Evolutionary conservation across 2,329 filamentous ascomycete species (phyloP).

Genomic region (Hymenoscyphus repandus): DNA sequence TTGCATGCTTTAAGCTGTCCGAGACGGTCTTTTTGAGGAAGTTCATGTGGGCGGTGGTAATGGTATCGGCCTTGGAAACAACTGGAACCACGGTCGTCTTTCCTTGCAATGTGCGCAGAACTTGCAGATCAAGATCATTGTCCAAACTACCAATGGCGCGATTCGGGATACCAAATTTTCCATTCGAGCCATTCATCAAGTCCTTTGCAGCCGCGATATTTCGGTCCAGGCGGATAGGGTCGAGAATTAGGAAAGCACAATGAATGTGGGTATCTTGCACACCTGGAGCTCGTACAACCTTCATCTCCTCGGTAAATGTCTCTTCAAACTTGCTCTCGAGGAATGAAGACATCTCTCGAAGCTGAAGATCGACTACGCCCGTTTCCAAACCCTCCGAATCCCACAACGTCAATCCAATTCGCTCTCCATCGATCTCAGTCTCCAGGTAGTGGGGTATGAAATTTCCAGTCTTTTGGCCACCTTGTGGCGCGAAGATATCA

Average conservation of each 20-base stretch:
- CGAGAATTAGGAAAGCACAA: slow-evolving; percentile 86
- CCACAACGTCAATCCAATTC: slow-evolving; percentile 90
- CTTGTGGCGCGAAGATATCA: slow-evolving; percentile 47
- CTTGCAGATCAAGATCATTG: slow-evolving; percentile 83
- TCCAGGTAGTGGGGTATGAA: slow-evolving; percentile 90
- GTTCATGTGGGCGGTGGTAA: slow-evolving; percentile 92
- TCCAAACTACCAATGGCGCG: slow-evolving; percentile 67
- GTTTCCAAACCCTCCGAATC: slow-evolving; percentile 94
- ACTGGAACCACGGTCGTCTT: slow-evolving; percentile 96
- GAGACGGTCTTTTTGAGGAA: slow-evolving; percentile 88
- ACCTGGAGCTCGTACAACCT: slow-evolving; percentile 87
- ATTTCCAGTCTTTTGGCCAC: slow-evolving; percentile 42
- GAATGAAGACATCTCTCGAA: slow-evolving; percentile 86
- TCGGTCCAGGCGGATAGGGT: slow-evolving; percentile 77
- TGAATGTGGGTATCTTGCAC: slow-evolving; percentile 97
- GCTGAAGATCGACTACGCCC: slow-evolving; percentile 88
- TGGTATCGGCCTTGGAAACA: slow-evolving; percentile 93
- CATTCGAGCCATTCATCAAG: slow-evolving; percentile 39
- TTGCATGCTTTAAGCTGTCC: slow-evolving; percentile 78
- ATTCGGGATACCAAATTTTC: slow-evolving; percentile 38
- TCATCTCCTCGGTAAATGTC: slow-evolving; percentile 95
- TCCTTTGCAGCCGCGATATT: slow-evolving; percentile 68
- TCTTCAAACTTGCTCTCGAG: slow-evolving; percentile 98
- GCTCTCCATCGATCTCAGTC: slow-evolving; percentile 88
- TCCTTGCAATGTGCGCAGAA: slow-evolving; percentile 79